A percentile compares a stretch with the other conserved stretches of the same genome.
These are phyloP conservation scores for Aspergillus mulundensis DNA, from an alignment of 495 filamentous ascomycete species.

Conservation along the genomic window DNA sequence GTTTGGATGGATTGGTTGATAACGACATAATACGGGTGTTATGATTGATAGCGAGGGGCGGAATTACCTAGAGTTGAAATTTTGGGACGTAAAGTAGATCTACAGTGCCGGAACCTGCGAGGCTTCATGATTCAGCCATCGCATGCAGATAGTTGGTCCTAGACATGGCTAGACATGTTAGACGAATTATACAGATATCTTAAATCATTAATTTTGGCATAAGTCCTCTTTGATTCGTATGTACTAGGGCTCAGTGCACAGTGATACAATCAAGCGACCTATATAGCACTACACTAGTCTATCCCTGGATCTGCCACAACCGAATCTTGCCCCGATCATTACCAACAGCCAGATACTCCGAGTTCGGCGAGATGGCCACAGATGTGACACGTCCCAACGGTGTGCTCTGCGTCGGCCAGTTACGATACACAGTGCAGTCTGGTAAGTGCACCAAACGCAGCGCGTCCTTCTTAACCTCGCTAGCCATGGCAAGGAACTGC, in stretches of 20 bases:
- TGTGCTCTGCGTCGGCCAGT: slow-evolving; percentile 91
- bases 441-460: slow-evolving; percentile 87
- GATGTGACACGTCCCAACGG: slow-evolving; percentile 80
- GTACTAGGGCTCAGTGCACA: not conserved
- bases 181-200: not conserved
- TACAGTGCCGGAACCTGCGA: not conserved
- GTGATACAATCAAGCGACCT: not conserved
- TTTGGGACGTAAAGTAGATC: not conserved
- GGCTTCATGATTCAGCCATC: slow-evolving; percentile 1
- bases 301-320: slow-evolving; percentile 75
- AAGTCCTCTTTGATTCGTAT: not conserved
- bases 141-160: not conserved
- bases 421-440: slow-evolving; percentile 86
- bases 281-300: not conserved
- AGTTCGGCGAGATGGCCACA: slow-evolving; percentile 69
- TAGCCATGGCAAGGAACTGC: slow-evolving; percentile 81
- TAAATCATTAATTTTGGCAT: not conserved
- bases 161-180: not conserved
- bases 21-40: not conserved
- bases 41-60: slow-evolving; percentile 3
- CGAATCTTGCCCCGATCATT: slow-evolving; percentile 84
- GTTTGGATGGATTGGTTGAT: not conserved
- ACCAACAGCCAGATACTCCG: slow-evolving; percentile 71
- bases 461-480: slow-evolving; percentile 81
- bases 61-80: not conserved